These are phyloP conservation scores for Blastocystis sp. DNA, from an alignment of 352 stramenopile species.

Conservation along the genomic window DNA sequence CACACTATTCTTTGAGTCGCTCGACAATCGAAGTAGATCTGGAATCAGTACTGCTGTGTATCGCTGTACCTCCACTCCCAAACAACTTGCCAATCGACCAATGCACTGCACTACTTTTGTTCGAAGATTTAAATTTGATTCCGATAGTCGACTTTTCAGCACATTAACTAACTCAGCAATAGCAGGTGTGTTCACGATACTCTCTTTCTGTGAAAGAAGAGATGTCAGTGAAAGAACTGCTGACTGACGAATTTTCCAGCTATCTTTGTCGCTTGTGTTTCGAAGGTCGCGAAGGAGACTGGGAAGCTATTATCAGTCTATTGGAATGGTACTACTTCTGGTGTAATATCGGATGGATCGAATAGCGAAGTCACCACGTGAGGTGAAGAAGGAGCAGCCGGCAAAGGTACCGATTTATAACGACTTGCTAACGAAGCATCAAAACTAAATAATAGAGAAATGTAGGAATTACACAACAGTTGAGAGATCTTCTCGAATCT, in stretches of 20 bases:
- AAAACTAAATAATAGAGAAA: neutral
- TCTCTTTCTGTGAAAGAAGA: slow-evolving; percentile 6
- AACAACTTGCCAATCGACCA: neutral
- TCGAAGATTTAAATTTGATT: slow-evolving; percentile 40
- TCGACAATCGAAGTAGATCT: neutral
- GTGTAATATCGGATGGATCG: neutral
- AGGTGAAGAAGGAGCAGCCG: neutral
- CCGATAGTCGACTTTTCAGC: neutral
- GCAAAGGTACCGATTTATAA: neutral
- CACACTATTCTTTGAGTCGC: slow-evolving; percentile 11
- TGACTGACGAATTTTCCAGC: slow-evolving; percentile 35
- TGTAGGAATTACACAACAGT: neutral
- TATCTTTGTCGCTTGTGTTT: neutral
- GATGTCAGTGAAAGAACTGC: neutral
- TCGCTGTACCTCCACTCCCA: neutral
- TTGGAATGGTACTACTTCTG: neutral
- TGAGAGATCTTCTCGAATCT: neutral
- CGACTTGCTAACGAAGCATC: neutral
- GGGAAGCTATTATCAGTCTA: neutral
- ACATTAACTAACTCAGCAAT: neutral
- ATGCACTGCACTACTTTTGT: slow-evolving; percentile 39
- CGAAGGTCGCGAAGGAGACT: neutral
- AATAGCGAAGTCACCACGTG: neutral
- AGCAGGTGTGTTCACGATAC: neutral
- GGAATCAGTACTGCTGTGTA: neutral